Percentiles rank a stretch among this genome's conserved stretches.
These are phyloP conservation scores for Iris macrosiphon DNA, from an alignment of 106 monocot genomes.

Conservation along the genomic window DNA sequence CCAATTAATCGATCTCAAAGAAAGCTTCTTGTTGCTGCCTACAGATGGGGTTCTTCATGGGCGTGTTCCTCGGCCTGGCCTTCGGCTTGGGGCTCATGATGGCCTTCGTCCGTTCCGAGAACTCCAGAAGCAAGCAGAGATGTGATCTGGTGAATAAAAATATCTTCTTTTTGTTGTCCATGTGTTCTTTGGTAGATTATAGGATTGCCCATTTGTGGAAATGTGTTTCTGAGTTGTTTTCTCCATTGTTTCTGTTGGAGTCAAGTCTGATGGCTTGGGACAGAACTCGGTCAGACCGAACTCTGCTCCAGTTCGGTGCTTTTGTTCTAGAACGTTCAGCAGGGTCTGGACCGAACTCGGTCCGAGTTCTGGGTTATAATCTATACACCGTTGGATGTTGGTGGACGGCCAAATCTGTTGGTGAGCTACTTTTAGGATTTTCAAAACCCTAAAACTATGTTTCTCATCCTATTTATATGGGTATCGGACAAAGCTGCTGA, in stretches of 20 bases:
- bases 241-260: background rate
- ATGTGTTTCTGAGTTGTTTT: background rate
- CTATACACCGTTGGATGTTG: too few relatives aligned
- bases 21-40: too few relatives aligned
- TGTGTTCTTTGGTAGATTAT: too few relatives aligned
- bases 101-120: conserved; percentile 55
- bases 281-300: too few relatives aligned
- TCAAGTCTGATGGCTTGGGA: too few relatives aligned
- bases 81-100: conserved; percentile 56
- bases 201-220: background rate
- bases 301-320: background rate
- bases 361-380: background rate
- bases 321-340: background rate
- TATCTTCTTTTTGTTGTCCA: background rate
- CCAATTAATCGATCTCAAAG: too few relatives aligned
- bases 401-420: too few relatives aligned
- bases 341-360: too few relatives aligned
- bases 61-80: conserved; percentile 45
- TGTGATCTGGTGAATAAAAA: conserved; percentile 77
- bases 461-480: too few relatives aligned
- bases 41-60: conserved; percentile 66
- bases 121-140: conserved; percentile 47
- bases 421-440: too few relatives aligned
- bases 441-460: too few relatives aligned
- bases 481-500: too few relatives aligned